A percentile compares a stretch with the other conserved stretches of the same genome.
phyloP scores from a whole-genome alignment of 768 basidiomycete species.

The Termitomyces sp. region DNA sequence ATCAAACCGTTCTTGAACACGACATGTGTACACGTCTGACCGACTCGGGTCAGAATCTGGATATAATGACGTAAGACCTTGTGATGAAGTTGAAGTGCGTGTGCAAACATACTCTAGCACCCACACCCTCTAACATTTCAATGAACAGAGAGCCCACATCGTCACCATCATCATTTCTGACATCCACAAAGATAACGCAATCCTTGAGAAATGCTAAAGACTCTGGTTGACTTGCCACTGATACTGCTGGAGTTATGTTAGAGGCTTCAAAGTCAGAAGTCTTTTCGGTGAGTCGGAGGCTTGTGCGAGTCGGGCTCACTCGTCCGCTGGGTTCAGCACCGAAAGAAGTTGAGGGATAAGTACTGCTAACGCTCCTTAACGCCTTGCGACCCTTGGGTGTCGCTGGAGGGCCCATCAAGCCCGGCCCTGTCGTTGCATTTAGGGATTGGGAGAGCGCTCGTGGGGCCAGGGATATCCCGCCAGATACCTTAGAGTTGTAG shows the following conservation, averaged over 20 bases:
- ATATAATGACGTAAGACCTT: background rate
- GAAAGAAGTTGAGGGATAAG: conserved; percentile 18
- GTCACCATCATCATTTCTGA: conserved; percentile 77
- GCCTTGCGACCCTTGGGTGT: conserved; percentile 30
- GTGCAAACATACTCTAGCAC: conserved; percentile 57
- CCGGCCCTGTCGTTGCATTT: conserved; percentile 29
- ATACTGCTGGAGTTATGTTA: conserved; percentile 14
- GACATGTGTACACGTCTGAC: conserved; percentile 76
- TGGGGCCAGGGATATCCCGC: conserved; percentile 53
- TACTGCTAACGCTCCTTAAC: conserved; percentile 36
- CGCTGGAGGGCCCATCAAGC: conserved; percentile 43
- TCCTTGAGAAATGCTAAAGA: conserved; percentile 57
- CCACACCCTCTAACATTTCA: conserved; percentile 75
- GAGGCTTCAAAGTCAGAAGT: conserved; percentile 10
- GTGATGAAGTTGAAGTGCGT: background rate
- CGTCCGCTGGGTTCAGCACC: background rate
- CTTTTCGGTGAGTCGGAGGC: conserved; percentile 8
- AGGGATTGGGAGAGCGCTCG: conserved; percentile 61
- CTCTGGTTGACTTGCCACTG: conserved; percentile 21
- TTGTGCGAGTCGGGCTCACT: conserved; percentile 8
- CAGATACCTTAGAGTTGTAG: conserved; percentile 35
- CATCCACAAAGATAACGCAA: conserved; percentile 83
- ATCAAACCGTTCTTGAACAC: conserved; percentile 79
- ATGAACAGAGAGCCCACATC: conserved; percentile 78
- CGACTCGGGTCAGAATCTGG: conserved; percentile 60